Percentiles rank a stretch among this genome's conserved stretches.
These are phyloP conservation scores for Phytopythium chamaehyphon DNA, from an alignment of 352 stramenopile species.

Conservation along the genomic window DNA sequence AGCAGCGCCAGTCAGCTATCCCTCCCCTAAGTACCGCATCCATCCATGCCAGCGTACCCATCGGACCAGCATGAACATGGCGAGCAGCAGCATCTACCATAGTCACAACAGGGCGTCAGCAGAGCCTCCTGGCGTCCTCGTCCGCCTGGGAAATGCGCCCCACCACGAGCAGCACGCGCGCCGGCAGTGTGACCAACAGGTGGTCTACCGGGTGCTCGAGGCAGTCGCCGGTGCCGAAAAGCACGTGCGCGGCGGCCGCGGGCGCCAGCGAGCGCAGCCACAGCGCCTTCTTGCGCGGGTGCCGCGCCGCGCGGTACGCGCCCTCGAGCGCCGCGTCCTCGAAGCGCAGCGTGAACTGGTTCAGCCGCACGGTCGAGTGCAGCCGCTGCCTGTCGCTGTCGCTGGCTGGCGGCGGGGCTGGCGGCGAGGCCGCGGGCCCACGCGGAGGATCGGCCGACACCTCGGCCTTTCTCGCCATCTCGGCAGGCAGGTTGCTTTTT, in stretches of 20 bases:
- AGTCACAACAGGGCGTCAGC: conserved; percentile 1
- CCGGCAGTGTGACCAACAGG: conserved; percentile 68
- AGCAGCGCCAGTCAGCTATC: neutral
- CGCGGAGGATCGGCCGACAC: no score
- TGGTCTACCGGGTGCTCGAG: conserved; percentile 63
- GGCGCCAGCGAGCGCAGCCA: conserved; percentile 80
- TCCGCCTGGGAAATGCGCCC: no score
- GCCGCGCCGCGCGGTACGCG: conserved; percentile 55
- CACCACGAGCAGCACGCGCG: conserved; percentile 59
- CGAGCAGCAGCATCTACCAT: conserved; percentile 54
- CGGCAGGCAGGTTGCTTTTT: no score
- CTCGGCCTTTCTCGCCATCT: no score
- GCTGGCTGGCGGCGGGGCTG: neutral
- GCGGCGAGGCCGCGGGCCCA: neutral
- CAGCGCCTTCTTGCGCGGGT: conserved; percentile 78
- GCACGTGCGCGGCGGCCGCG: conserved; percentile 60
- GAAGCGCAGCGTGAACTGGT: conserved; percentile 80
- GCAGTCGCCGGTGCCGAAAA: conserved; percentile 72
- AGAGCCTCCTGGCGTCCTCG: neutral
- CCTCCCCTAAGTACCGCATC: neutral
- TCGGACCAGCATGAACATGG: conserved; percentile 71
- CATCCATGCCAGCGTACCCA: conserved; percentile 29
- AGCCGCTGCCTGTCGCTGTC: conserved; percentile 17
- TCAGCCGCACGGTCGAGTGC: conserved; percentile 79
- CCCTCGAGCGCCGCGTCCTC: conserved; percentile 61